phyloP scores from a whole-genome alignment of 805 yeast species.

The Yarrowia sp. region DNA sequence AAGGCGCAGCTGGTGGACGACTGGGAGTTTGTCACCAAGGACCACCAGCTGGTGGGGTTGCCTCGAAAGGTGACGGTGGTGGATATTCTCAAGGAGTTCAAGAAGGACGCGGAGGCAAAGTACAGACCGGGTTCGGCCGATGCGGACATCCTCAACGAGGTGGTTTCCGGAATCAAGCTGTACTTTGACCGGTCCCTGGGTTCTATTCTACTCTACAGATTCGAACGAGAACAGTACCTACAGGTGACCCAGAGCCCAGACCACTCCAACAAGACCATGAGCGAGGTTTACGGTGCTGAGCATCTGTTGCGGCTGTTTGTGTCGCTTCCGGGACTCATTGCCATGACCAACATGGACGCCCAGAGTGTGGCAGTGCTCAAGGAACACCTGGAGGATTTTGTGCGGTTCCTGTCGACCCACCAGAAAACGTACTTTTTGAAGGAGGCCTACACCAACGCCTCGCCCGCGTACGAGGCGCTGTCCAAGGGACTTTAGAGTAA shows the following conservation, averaged over 20 bases:
- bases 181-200: conserved; percentile 78
- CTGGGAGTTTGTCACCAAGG: conserved; percentile 88
- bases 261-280: conserved; percentile 40
- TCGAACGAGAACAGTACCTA: conserved; percentile 71
- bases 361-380: conserved; percentile 59
- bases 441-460: conserved; percentile 50
- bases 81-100: conserved; percentile 54
- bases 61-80: conserved; percentile 60
- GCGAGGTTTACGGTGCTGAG: conserved; percentile 71
- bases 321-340: conserved; percentile 76
- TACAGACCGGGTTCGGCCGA: conserved; percentile 41
- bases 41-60: conserved; percentile 63
- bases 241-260: conserved; percentile 43
- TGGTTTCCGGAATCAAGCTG: conserved; percentile 62
- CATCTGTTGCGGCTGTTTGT: conserved; percentile 77
- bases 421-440: conserved; percentile 41
- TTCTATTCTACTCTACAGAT: conserved; percentile 65
- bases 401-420: conserved; percentile 52
- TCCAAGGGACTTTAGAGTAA: conserved; percentile 32
- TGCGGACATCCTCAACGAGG: conserved; percentile 60
- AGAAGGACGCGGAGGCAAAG: conserved; percentile 34
- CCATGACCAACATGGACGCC: conserved; percentile 78
- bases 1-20: conserved; percentile 80
- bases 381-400: conserved; percentile 53
- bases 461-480: conserved; percentile 48